These are phyloP conservation scores for Aspergillus conjunctus DNA, from an alignment of 495 filamentous ascomycete species.

Conservation along the genomic window DNA sequence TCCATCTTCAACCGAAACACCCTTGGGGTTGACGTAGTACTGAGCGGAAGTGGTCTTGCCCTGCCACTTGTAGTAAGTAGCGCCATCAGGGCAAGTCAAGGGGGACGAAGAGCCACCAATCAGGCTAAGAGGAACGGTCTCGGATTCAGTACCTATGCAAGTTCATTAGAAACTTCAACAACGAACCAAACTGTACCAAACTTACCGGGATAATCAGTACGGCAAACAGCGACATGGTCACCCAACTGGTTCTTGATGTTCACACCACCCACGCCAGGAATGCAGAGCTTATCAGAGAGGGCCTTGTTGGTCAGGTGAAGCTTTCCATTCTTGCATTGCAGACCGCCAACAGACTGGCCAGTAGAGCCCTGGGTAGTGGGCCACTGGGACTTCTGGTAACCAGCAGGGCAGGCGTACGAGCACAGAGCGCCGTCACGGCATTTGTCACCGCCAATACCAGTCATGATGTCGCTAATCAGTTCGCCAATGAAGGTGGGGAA, in stretches of 20 bases:
- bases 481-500: slow-evolving; percentile 44
- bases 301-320: slow-evolving; percentile 72
- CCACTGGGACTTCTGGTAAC: slow-evolving; percentile 95
- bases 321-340: slow-evolving; percentile 75
- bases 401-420: slow-evolving; percentile 90
- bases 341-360: slow-evolving; percentile 85
- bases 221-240: slow-evolving; percentile 73
- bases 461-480: slow-evolving; percentile 61
- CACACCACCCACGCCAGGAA: slow-evolving; percentile 68
- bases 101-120: slow-evolving; percentile 54
- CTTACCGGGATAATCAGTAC: slow-evolving; percentile 89
- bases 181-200: neutral
- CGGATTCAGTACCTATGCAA: slow-evolving; percentile 67
- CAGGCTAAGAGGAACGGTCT: slow-evolving; percentile 74
- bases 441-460: slow-evolving; percentile 54
- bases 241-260: slow-evolving; percentile 71
- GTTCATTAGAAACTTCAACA: slow-evolving; percentile 1
- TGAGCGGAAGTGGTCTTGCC: slow-evolving; percentile 80
- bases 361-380: slow-evolving; percentile 75
- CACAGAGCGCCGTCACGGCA: slow-evolving; percentile 72
- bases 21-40: slow-evolving; percentile 92
- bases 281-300: slow-evolving; percentile 73
- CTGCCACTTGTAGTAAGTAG: slow-evolving; percentile 75
- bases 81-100: slow-evolving; percentile 73
- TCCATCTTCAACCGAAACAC: slow-evolving; percentile 64